Conservation (phyloP, 2,329 filamentous ascomycete species). For the Aspergillus nomiae region DNA sequence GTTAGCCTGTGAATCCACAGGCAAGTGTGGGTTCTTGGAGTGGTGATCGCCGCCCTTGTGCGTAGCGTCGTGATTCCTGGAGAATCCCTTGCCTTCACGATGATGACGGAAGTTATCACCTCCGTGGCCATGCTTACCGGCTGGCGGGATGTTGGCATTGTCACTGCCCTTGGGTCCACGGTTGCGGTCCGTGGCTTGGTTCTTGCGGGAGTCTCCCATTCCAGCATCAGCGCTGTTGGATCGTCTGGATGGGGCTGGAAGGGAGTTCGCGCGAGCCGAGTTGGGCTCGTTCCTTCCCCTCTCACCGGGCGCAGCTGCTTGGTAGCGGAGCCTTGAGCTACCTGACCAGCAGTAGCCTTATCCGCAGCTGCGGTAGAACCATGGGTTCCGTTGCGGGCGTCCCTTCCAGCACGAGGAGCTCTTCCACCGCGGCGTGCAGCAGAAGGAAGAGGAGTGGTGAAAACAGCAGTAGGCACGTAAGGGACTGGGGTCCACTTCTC, state of each 20-base stretch:
- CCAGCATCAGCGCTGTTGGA: slow-evolving; percentile 38
- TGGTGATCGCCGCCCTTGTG: slow-evolving; percentile 30
- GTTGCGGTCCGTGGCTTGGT: slow-evolving; percentile 33
- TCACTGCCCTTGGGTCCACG: slow-evolving; percentile 37
- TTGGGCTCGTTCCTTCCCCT: slow-evolving; percentile 39
- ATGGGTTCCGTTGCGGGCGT: slow-evolving; percentile 50
- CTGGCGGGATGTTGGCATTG: slow-evolving; percentile 24
- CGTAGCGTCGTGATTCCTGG: slow-evolving; percentile 33
- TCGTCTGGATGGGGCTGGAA: slow-evolving; percentile 41
- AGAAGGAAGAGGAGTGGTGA: slow-evolving; percentile 73
- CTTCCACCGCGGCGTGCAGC: slow-evolving; percentile 57
- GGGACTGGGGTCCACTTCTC: slow-evolving; percentile 83
- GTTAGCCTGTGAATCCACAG: slow-evolving; percentile 36
- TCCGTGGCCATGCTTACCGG: slow-evolving; percentile 32
- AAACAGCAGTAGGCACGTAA: slow-evolving; percentile 81
- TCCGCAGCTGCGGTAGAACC: slow-evolving; percentile 33
- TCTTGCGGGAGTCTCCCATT: slow-evolving; percentile 35
- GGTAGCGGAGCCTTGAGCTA: slow-evolving; percentile 23
- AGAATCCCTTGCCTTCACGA: slow-evolving; percentile 38
- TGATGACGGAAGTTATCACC: slow-evolving; percentile 34
- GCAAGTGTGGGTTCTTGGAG: slow-evolving; percentile 30
- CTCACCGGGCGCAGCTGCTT: slow-evolving; percentile 37
- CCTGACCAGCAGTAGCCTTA: slow-evolving; percentile 34
- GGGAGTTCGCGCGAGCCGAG: slow-evolving; percentile 40
- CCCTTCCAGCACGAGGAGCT: slow-evolving; percentile 58